These are phyloP conservation scores for Cryphonectria nitschkei DNA, from an alignment of 2,329 filamentous ascomycete species.

Conservation along the genomic window DNA sequence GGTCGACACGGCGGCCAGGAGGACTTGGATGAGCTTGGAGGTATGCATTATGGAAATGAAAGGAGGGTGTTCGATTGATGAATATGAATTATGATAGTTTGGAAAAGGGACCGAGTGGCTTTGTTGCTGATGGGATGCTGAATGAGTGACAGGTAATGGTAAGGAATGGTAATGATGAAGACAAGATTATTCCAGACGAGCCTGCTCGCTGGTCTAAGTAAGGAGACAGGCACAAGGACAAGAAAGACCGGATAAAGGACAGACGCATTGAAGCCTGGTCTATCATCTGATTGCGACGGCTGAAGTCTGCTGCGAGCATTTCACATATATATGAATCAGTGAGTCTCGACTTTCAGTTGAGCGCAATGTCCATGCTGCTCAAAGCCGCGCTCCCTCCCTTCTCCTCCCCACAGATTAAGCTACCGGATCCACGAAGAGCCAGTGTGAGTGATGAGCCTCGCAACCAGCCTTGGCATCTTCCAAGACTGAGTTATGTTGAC, in stretches of 20 bases:
- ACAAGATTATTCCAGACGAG: constrained; percentile 15
- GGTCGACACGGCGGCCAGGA: constrained; percentile 6
- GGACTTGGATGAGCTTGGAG: constrained; percentile 14
- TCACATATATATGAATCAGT: not conserved
- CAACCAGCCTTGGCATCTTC: not conserved
- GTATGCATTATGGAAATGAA: constrained; percentile 13
- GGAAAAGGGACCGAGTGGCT: not conserved
- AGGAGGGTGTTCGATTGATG: constrained; percentile 1
- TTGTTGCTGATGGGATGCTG: not conserved
- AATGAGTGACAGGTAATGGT: constrained; percentile 16
- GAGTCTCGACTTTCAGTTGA: not conserved
- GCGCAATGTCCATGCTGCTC: not conserved
- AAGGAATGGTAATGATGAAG: constrained; percentile 8
- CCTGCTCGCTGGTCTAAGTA: constrained; percentile 13
- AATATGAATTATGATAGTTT: not conserved
- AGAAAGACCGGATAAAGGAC: not conserved
- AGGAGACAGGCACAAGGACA: not conserved
- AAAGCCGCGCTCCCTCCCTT: not conserved
- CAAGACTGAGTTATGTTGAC: not conserved
- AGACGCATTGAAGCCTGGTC: not conserved
- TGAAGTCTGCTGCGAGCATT: not conserved
- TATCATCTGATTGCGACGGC: not conserved
- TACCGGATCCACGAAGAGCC: not conserved
- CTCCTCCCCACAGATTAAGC: not conserved
- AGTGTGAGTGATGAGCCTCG: not conserved